Evolutionary conservation across 2,329 filamentous ascomycete genomes (phyloP), one percentile per base, ranked within the genome.

Genomic region (Cercospora brassicicola): DNA sequence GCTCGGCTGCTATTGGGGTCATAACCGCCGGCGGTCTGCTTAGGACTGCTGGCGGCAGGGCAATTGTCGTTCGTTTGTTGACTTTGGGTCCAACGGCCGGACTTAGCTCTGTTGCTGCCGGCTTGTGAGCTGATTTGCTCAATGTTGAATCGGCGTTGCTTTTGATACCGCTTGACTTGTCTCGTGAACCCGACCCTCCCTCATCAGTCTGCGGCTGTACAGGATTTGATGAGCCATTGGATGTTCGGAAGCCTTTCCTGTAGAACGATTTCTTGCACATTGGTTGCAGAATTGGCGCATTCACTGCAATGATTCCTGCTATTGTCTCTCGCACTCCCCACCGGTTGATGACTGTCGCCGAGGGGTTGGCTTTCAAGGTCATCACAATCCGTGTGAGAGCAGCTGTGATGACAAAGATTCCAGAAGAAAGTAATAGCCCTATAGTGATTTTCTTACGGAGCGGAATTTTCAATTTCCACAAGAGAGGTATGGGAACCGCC

Each of bases 291-390:
- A 79, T 77, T 8, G 78, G 79, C 0, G 76, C 70, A 62, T 79
- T 79, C 57, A 80, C 77, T 3, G 78, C 76, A n/a, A 79, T 66
- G 20, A 79, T 76, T 15, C 76, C 78, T n/a, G 79, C 76, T 31
- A 78, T 71, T 1, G 77, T 79, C 64, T 81, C 79, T 56, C 79
- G 73, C 1, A 79, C 73, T 15, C 78, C 79, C 79, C 79, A 80
- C n/a, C 74, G 68, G 57, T 81, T 80, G 61, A 80, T 79, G 63
- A 75, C 78, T 13, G 77, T 69, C 1, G 76, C 76, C 1, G 73
- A 76, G 0, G 77, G 78, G 13, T 68, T 69, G 7, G 71, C 67
- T 28, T 72, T 71, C 2, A 80, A 69, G 0, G 78, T 78, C 62
- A 78, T 73, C n/a, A 74, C 72, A 31, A 75, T 74, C 8, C 78